These are phyloP conservation scores for Phialophora tarda DNA, from an alignment of 2,329 filamentous ascomycete genomes.

Conservation along the genomic window DNA sequence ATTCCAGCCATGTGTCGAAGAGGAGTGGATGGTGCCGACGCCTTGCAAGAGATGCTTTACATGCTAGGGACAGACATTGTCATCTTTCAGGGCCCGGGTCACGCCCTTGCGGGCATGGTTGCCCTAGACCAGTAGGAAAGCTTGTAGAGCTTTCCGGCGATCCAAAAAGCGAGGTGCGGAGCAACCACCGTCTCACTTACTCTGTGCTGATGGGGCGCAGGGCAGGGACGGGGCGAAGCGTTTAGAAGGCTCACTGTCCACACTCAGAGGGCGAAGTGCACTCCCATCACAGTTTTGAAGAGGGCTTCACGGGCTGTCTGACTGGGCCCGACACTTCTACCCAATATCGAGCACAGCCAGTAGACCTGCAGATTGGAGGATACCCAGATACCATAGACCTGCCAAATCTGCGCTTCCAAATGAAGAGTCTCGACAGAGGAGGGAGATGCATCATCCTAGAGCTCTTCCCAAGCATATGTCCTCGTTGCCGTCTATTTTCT, in stretches of 20 bases:
- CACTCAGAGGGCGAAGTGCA: slow-evolving; percentile 82
- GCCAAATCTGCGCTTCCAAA: slow-evolving; percentile 65
- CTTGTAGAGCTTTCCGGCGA: slow-evolving; percentile 91
- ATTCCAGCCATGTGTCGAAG: slow-evolving; percentile 82
- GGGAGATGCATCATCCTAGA: slow-evolving; percentile 90
- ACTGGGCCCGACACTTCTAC: slow-evolving; percentile 72
- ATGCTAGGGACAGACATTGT: slow-evolving; percentile 90
- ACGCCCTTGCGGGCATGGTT: slow-evolving; percentile 96
- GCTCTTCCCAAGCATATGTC: slow-evolving; percentile 92
- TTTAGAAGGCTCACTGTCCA: slow-evolving; percentile 63
- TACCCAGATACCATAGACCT: slow-evolving; percentile 78
- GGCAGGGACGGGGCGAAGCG: slow-evolving; percentile 44
- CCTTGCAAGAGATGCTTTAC: slow-evolving; percentile 89
- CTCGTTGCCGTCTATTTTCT: slow-evolving; percentile 88
- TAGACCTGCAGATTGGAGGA: slow-evolving; percentile 80
- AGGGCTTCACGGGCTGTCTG: slow-evolving; percentile 86
- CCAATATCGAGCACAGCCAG: slow-evolving; percentile 75
- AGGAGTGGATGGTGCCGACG: slow-evolving; percentile 74
- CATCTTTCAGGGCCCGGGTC: slow-evolving; percentile 90
- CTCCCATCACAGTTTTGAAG: slow-evolving; percentile 86
- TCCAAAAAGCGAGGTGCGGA: slow-evolving; percentile 77
- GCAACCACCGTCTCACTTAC: slow-evolving; percentile 9
- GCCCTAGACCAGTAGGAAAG: slow-evolving; percentile 94
- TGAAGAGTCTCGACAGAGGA: slow-evolving; percentile 79
- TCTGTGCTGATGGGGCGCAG: slow-evolving; percentile 52